Evolutionary conservation across 208 protist species (phyloP).

Genomic region (Angomonas desouzai): DNA sequence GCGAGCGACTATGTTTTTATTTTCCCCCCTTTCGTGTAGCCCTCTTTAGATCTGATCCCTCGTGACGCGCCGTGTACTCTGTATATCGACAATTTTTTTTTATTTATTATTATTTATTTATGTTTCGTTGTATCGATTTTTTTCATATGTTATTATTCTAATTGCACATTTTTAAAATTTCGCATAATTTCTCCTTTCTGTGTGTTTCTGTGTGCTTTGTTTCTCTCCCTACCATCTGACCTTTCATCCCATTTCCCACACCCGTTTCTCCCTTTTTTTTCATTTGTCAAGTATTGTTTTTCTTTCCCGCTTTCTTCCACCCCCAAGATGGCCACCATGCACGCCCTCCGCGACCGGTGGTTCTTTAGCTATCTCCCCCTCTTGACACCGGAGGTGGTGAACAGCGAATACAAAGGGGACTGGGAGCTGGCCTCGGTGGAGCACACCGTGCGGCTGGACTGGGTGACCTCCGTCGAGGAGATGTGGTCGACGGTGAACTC

Average conservation of each 20-base stretch:
- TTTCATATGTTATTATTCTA: slow-evolving; percentile 8
- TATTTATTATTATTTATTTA: slow-evolving; percentile 17
- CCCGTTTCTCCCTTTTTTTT: slow-evolving; percentile 3
- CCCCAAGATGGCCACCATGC: slow-evolving; percentile 27
- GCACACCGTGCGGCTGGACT: slow-evolving; percentile 74
- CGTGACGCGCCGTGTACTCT: not conserved
- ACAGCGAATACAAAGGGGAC: slow-evolving; percentile 75
- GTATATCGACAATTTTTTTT: slow-evolving; percentile 3
- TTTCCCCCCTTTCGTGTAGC: slow-evolving; percentile 4
- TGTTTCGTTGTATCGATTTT: not conserved
- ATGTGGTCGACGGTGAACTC: slow-evolving; percentile 90
- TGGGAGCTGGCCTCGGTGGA: slow-evolving; percentile 79
- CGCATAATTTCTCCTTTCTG: not conserved
- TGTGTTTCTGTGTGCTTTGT: slow-evolving; percentile 13
- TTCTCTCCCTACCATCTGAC: not conserved
- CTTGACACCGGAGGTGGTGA: slow-evolving; percentile 63
- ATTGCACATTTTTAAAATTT: not conserved
- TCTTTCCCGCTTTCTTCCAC: not conserved
- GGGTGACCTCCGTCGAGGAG: slow-evolving; percentile 82
- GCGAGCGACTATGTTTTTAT: slow-evolving; percentile 4
- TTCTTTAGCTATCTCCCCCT: slow-evolving; percentile 84
- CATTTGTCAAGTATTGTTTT: not conserved
- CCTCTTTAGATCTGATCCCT: not conserved
- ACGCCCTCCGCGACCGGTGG: slow-evolving; percentile 74
- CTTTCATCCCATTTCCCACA: not conserved